phyloP scores from a whole-genome alignment of 129 eudicot genomes.

The Tagetes patula region DNA sequence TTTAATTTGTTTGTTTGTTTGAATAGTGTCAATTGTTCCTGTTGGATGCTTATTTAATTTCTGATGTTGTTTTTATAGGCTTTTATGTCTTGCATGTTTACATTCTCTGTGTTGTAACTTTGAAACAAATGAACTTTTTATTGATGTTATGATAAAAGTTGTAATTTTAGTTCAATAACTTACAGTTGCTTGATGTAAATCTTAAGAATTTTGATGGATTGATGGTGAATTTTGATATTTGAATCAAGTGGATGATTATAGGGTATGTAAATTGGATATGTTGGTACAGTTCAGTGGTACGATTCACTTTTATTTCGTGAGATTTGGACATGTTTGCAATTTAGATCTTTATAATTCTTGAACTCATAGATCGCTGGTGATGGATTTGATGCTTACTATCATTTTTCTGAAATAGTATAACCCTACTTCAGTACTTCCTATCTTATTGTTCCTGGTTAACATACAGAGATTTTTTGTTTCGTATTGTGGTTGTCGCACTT shows the following conservation, averaged over 20 bases:
- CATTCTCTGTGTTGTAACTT: too few relatives aligned
- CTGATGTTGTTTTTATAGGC: too few relatives aligned
- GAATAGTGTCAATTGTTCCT: too few relatives aligned
- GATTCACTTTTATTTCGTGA: conserved; percentile 5
- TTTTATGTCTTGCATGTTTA: too few relatives aligned
- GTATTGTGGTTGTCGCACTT: background rate
- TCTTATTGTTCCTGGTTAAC: background rate
- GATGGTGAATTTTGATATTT: conserved; percentile 11
- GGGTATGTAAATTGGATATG: conserved; percentile 2
- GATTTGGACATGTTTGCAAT: background rate
- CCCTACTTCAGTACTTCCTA: background rate
- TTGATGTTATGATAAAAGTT: too few relatives aligned
- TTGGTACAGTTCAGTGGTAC: conserved; percentile 14
- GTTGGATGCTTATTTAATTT: too few relatives aligned
- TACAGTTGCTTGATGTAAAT: conserved; percentile 7
- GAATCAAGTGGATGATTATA: conserved; percentile 3
- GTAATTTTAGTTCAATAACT: background rate
- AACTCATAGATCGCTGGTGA: conserved; percentile 14
- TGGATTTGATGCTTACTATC: background rate
- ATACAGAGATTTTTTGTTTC: background rate
- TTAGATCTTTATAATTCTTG: conserved; percentile 17
- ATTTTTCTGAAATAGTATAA: conserved; percentile 4
- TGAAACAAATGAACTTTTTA: too few relatives aligned
- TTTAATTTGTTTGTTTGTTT: too few relatives aligned
- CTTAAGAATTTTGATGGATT: conserved; percentile 11